Evolutionary conservation across 192 early-diverging fungal species (phyloP).

Genomic region (Coemansia sp.): DNA sequence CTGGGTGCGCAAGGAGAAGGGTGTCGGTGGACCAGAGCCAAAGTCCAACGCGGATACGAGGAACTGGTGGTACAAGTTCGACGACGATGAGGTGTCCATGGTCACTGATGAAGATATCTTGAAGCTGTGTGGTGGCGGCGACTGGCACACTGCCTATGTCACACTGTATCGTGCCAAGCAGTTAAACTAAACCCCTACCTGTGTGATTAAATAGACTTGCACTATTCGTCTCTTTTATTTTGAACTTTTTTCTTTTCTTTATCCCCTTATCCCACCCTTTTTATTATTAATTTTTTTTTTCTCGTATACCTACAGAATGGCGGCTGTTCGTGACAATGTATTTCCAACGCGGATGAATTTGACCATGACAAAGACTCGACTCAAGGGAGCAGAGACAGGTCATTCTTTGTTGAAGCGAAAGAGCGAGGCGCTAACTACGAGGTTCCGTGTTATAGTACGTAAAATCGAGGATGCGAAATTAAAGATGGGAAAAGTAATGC

Average conservation of each 20-base stretch:
- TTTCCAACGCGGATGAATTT: conserved; percentile 99
- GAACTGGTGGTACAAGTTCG: conserved; percentile 89
- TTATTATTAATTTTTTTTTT: background rate
- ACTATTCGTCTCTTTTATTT: too few relatives aligned
- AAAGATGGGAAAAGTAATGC: conserved; percentile 99
- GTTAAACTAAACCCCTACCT: conserved; percentile 36
- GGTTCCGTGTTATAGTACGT: conserved; percentile 92
- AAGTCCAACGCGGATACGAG: conserved; percentile 37
- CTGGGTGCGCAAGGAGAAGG: conserved; percentile 83
- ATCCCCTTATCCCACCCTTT: background rate
- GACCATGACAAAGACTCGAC: conserved; percentile 91
- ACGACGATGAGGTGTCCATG: conserved; percentile 92
- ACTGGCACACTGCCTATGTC: conserved; percentile 88
- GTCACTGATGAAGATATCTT: conserved; percentile 85
- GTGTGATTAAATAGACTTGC: background rate
- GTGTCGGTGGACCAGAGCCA: conserved; percentile 53
- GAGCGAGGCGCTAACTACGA: conserved; percentile 92
- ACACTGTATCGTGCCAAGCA: conserved; percentile 83
- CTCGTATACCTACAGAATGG: conserved; percentile 55
- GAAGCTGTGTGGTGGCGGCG: conserved; percentile 90
- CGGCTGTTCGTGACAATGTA: conserved; percentile 77
- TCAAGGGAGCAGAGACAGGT: conserved; percentile 98
- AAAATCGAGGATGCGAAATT: conserved; percentile 99
- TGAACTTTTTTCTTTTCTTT: background rate
- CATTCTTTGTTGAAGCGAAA: conserved; percentile 98